phyloP scores from a whole-genome alignment of 164 flowering plant genomes.

The Tetrastigma voinierianum region DNA sequence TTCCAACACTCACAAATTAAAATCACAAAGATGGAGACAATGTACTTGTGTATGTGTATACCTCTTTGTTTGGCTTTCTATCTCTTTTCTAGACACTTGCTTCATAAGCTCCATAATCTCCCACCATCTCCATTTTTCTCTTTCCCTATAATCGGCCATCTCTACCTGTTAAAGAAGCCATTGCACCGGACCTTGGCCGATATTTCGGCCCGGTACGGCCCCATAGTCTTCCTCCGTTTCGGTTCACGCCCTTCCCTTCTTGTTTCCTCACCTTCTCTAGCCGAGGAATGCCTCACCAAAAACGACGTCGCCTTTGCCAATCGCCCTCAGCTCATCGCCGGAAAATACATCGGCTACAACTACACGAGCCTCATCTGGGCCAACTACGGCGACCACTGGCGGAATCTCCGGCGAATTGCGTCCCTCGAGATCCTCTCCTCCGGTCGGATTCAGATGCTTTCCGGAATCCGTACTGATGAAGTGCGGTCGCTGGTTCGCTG shows the following conservation, averaged over 20 bases:
- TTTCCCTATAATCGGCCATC: conserved; percentile 25
- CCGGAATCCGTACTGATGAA: background rate
- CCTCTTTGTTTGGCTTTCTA: background rate
- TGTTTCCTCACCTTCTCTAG: conserved; percentile 6
- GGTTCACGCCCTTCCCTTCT: conserved; percentile 8
- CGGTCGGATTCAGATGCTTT: background rate
- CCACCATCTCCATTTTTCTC: conserved; percentile 19
- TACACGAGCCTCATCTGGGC: background rate
- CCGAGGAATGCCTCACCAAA: conserved; percentile 20
- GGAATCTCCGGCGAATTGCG: conserved; percentile 11
- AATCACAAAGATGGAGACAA: background rate
- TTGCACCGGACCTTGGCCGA: background rate
- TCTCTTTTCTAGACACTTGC: background rate
- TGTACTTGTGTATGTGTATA: background rate
- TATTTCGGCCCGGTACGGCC: conserved; percentile 8
- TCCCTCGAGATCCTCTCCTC: conserved; percentile 14
- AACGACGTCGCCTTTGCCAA: conserved; percentile 17
- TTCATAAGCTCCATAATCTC: conserved; percentile 10
- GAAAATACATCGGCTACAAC: conserved; percentile 15
- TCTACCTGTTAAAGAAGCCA: conserved; percentile 21
- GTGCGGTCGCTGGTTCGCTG: conserved; percentile 1
- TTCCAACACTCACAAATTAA: background rate
- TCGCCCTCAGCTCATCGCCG: conserved; percentile 5
- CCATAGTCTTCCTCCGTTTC: background rate
- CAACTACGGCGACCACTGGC: conserved; percentile 19